phyloP scores from a whole-genome alignment of 306 rosid species.

The Pachyrhizus erosus region DNA sequence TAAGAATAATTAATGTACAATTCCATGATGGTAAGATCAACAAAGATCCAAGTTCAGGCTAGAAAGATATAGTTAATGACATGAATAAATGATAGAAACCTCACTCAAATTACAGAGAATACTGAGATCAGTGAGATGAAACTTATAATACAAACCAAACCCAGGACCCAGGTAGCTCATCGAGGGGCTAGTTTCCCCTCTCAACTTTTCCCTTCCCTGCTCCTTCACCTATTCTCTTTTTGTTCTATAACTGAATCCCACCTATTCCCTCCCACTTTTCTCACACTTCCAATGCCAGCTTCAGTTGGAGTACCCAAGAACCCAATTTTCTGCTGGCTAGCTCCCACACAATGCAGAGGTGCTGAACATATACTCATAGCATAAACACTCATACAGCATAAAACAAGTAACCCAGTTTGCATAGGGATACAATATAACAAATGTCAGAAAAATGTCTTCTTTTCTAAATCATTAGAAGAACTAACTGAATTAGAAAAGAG shows the following conservation, averaged over 20 bases:
- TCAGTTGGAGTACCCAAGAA: background rate
- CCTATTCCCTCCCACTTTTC: background rate
- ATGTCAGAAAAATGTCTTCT: background rate
- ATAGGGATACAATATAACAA: constrained; percentile 11
- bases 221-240: background rate
- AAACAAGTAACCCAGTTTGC: constrained; percentile 14
- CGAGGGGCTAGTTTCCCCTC: background rate
- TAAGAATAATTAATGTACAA: background rate
- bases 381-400: background rate
- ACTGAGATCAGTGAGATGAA: background rate
- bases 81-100: constrained; percentile 22
- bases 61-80: constrained; percentile 25
- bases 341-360: background rate
- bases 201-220: background rate
- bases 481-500: constrained; percentile 27
- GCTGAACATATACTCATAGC: background rate
- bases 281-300: background rate
- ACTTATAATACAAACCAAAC: constrained; percentile 10
- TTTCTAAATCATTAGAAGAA: background rate
- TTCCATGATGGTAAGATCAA: constrained; percentile 30
- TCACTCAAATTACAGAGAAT: constrained; percentile 25
- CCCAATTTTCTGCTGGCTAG: background rate
- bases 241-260: background rate
- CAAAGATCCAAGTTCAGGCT: constrained; percentile 25
- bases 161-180: background rate